These are phyloP conservation scores for Tylopilus sp. DNA, from an alignment of 768 basidiomycete genomes.

Conservation along the genomic window DNA sequence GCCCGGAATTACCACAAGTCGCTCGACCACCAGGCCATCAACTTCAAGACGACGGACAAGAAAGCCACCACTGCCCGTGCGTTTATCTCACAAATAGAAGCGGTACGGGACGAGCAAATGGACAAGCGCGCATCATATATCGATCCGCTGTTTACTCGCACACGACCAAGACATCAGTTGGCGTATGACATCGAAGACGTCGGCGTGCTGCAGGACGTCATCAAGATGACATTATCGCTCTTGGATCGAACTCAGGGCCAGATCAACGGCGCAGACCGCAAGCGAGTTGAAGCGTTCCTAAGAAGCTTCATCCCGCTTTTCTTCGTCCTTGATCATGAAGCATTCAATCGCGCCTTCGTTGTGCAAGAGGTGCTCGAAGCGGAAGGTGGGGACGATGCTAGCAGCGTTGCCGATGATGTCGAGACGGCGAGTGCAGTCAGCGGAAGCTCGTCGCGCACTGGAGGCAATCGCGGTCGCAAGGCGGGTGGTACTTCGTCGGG, in stretches of 20 bases:
- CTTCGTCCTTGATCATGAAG: conserved; percentile 67
- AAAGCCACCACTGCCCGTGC: conserved; percentile 71
- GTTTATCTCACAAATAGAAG: conserved; percentile 82
- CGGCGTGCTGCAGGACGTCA: conserved; percentile 75
- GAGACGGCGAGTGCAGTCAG: conserved; percentile 32
- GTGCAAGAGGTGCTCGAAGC: conserved; percentile 60
- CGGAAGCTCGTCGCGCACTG: conserved; percentile 24
- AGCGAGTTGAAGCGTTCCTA: conserved; percentile 78
- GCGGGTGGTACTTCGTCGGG: conserved; percentile 39
- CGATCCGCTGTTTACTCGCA: conserved; percentile 52
- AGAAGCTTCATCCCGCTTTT: conserved; percentile 74
- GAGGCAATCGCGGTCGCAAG: conserved; percentile 42
- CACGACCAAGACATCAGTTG: conserved; percentile 72
- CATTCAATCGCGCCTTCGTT: conserved; percentile 69
- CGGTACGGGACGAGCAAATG: conserved; percentile 77
- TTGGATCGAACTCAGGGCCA: conserved; percentile 85
- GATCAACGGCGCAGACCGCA: conserved; percentile 67
- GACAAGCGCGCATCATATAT: conserved; percentile 62
- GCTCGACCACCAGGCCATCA: conserved; percentile 89
- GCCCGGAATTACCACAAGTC: conserved; percentile 91
- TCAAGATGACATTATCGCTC: conserved; percentile 88
- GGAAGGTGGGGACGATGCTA: conserved; percentile 50
- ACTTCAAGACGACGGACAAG: conserved; percentile 90
- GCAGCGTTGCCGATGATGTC: conserved; percentile 34
- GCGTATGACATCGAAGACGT: conserved; percentile 74